Percentiles rank a stretch among this genome's conserved stretches.
Conservation (phyloP, 169 alveolate species). For the Plasmodium yoelii region DNA sequence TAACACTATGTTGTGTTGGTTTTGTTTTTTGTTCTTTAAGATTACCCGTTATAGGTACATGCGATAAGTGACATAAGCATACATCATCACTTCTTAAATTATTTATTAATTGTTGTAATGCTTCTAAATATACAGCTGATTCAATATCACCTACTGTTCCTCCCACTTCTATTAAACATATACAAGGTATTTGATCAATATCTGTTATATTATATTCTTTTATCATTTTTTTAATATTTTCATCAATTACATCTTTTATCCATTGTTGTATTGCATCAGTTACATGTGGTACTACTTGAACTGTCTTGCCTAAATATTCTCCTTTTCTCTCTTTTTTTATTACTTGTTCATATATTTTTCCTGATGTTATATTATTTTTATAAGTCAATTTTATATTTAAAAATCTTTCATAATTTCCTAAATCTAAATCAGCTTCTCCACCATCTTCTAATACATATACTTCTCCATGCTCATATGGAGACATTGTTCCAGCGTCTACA, state of each 20-base stretch:
- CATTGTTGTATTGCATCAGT: slow-evolving; percentile 88
- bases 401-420: slow-evolving; percentile 98
- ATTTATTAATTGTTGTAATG: slow-evolving; percentile 91
- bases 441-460: slow-evolving; percentile 97
- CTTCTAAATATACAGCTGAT: slow-evolving; percentile 94
- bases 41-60: slow-evolving; percentile 89
- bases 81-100: slow-evolving; percentile 89
- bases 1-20: slow-evolving; percentile 96
- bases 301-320: slow-evolving; percentile 96
- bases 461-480: slow-evolving; percentile 98
- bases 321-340: slow-evolving; percentile 95
- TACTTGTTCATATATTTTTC: slow-evolving; percentile 94
- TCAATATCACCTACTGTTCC: slow-evolving; percentile 98
- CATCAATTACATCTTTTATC: slow-evolving; percentile 88
- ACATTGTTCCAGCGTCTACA: slow-evolving; percentile 97
- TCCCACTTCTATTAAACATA: slow-evolving; percentile 97
- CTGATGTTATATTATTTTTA: slow-evolving; percentile 95
- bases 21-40: slow-evolving; percentile 94
- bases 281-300: slow-evolving; percentile 92
- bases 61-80: slow-evolving; percentile 90
- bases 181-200: slow-evolving; percentile 88
- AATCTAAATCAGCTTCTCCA: slow-evolving; percentile 97
- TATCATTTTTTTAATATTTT: slow-evolving; percentile 75
- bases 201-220: slow-evolving; percentile 54
- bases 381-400: slow-evolving; percentile 89